Percentiles rank a stretch among this genome's conserved stretches.
phyloP scores from a whole-genome alignment of 208 protist genomes.

The Crithidia expoeki region DNA sequence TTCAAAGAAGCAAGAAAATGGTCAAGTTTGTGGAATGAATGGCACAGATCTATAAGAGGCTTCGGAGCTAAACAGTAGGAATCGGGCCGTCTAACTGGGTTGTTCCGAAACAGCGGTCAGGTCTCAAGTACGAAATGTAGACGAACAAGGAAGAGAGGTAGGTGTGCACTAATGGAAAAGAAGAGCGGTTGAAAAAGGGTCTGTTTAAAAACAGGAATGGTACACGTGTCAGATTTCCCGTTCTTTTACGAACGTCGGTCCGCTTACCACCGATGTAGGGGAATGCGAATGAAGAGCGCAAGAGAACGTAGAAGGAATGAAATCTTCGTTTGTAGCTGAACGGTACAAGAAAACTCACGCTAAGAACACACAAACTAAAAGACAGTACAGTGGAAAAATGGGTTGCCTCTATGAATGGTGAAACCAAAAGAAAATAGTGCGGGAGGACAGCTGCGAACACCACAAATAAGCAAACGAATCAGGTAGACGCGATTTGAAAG shows the following conservation, averaged over 20 bases:
- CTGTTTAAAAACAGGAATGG: slow-evolving; percentile 34
- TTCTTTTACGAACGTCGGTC: neutral
- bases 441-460: too few relatives aligned
- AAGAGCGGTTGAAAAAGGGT: slow-evolving; percentile 19
- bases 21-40: neutral
- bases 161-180: slow-evolving; percentile 3
- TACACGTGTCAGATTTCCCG: neutral
- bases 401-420: neutral
- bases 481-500: too few relatives aligned
- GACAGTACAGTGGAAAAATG: neutral
- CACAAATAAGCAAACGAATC: too few relatives aligned
- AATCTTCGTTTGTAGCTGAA: neutral
- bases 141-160: neutral
- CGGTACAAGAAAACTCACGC: neutral
- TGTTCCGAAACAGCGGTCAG: too few relatives aligned
- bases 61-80: neutral
- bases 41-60: neutral
- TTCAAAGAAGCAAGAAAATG: neutral
- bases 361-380: neutral
- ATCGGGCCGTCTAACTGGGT: too few relatives aligned
- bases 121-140: too few relatives aligned
- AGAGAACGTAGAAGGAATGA: slow-evolving; percentile 11
- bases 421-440: neutral
- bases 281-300: neutral
- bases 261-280: neutral